Evolutionary conservation across 495 filamentous ascomycete species (phyloP), one percentile per base, ranked within the genome.

Genomic region (Melanomma pulvis-pyrius): DNA sequence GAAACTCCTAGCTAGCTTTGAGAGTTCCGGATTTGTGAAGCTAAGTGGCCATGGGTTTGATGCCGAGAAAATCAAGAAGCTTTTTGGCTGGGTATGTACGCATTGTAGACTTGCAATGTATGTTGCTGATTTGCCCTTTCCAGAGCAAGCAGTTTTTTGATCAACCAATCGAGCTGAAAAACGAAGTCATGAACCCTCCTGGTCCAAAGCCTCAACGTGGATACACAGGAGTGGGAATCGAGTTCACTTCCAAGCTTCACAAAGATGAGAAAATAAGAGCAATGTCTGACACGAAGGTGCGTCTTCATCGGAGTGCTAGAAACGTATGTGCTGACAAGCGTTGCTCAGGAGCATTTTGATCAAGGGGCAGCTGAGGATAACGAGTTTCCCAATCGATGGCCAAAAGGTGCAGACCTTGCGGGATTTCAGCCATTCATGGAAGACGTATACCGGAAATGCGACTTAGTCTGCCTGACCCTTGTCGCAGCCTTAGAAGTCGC

Each of bases 281-380:
- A n/a, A n/a, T n/a, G n/a, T n/a, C n/a, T n/a, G 46, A 48, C 46
- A 7, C 46, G 6, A 48, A 48, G 46, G 46, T 48, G 7, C n/a
- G 46, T n/a, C n/a, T n/a, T n/a, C n/a, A n/a, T n/a, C n/a, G n/a
- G n/a, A n/a, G n/a, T n/a, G n/a, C n/a, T 48, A 48, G 17, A 48
- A 24, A 9, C 22, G n/a, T 19, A 48, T 9, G 7, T 24, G 15
- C n/a, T 48, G 15, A 24, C 15, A 48, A 48, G n/a, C n/a, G 7
- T 48, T 48, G 22, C 46, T 8, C 46, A 48, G 46, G 46, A 48
- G 46, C 46, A 48, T 21, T 48, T 48, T 48, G 46, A 48, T 21
- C 7, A 9, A 21, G 46, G 46, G 17, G 4, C 46, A 5, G n/a
- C 5, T 4, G 17, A 48, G 6, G 46, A 48, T 17, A 8, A n/a